phyloP scores from a whole-genome alignment of 257 asterid genomes.

The Solanum bulbocastanum region DNA sequence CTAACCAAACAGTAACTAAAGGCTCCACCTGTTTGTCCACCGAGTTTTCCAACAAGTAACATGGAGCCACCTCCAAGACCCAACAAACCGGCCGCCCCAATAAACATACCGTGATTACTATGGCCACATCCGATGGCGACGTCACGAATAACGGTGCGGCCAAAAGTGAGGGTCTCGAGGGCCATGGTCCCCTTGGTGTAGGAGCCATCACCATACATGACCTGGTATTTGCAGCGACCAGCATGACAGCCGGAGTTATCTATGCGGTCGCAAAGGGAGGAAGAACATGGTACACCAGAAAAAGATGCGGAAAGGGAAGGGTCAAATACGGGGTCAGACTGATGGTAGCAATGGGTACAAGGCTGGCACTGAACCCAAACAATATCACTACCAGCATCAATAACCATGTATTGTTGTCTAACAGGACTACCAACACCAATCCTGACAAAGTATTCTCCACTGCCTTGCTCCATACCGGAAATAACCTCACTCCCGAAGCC shows the following conservation, averaged over 20 bases:
- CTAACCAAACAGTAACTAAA: constrained; percentile 84
- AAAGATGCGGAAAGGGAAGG: constrained; percentile 67
- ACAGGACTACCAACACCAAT: constrained; percentile 89
- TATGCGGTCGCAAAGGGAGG: constrained; percentile 46
- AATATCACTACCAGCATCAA: constrained; percentile 85
- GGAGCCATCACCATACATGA: constrained; percentile 83
- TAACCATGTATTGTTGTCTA: constrained; percentile 70
- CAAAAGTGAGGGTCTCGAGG: constrained; percentile 63
- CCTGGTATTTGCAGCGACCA: constrained; percentile 78
- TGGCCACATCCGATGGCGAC: constrained; percentile 91
- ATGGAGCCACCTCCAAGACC: constrained; percentile 85
- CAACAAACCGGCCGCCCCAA: constrained; percentile 80
- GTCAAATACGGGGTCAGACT: constrained; percentile 90
- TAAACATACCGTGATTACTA: constrained; percentile 75
- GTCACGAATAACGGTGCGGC: constrained; percentile 40
- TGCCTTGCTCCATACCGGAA: constrained; percentile 88
- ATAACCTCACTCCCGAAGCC: constrained; percentile 45
- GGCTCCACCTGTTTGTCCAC: constrained; percentile 77
- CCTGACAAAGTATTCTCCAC: constrained; percentile 85
- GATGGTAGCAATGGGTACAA: constrained; percentile 71
- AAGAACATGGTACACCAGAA: constrained; percentile 65
- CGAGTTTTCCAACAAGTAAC: constrained; percentile 79
- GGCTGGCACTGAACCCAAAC: constrained; percentile 97
- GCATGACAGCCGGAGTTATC: constrained; percentile 72
- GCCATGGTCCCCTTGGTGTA: constrained; percentile 80